Evolutionary conservation across 129 eudicot species (phyloP).

Genomic region (Apium graveolens): DNA sequence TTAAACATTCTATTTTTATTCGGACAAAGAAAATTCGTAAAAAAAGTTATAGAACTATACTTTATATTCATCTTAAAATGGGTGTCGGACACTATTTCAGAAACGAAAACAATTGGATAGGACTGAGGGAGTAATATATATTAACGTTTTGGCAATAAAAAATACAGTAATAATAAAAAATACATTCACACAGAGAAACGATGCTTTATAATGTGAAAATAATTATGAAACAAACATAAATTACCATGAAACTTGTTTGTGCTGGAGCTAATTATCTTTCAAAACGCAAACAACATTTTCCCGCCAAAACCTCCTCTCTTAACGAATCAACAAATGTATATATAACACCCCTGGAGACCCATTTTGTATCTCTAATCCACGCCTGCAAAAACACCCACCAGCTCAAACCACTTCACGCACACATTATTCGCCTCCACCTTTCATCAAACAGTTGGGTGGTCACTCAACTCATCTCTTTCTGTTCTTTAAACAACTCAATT

Average conservation of each 20-base stretch:
- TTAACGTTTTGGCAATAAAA: too few relatives aligned
- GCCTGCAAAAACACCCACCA: slow-evolving; percentile 32
- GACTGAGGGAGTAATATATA: too few relatives aligned
- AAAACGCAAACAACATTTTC: background rate
- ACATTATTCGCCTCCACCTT: slow-evolving; percentile 22
- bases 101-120: too few relatives aligned
- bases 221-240: too few relatives aligned
- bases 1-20: too few relatives aligned
- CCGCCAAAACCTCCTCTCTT: slow-evolving; percentile 6
- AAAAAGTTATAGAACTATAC: too few relatives aligned
- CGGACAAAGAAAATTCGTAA: too few relatives aligned
- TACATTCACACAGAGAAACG: too few relatives aligned
- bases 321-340: background rate
- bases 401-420: slow-evolving; percentile 47
- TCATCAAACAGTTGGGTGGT: slow-evolving; percentile 34
- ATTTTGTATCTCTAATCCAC: slow-evolving; percentile 41
- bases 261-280: background rate
- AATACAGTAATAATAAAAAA: too few relatives aligned
- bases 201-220: too few relatives aligned
- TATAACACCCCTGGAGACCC: slow-evolving; percentile 6
- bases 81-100: too few relatives aligned
- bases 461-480: slow-evolving; percentile 38
- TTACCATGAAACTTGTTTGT: background rate
- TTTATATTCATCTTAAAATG: too few relatives aligned
- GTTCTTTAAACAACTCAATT: slow-evolving; percentile 20